Evolutionary conservation across 495 filamentous ascomycete genomes (phyloP), one percentile per base, ranked within the genome.

Genomic region (Sphaerosporella brunnea): DNA sequence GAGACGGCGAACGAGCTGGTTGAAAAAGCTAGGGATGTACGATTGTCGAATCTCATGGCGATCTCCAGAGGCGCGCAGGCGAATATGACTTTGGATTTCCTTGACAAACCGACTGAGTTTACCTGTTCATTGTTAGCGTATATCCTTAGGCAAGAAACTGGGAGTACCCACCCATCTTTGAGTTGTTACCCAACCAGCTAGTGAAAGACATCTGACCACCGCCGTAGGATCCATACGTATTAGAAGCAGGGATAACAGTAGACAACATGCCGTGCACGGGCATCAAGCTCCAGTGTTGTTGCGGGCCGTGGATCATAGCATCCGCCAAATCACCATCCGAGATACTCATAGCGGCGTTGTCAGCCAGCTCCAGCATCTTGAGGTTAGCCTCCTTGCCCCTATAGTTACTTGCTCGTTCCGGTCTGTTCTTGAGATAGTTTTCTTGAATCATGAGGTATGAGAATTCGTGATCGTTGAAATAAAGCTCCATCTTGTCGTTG

Each of bases 381-480:
- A 94, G 67, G 23, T 74, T 79, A 32, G 73, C 68, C 61, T 86
- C 77, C 52, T 71, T 73, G 15, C 77, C 79, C 1, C 63, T 61
- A 49, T 75, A 75, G 21, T 65, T 62, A 38, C 62, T 69, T 1
- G 82, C 64, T 9, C 72, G 69, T 7, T 73, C 68, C 11, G 88
- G 92, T 36, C 72, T 79, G 0, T 86, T 85, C 45, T 73, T 78
- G 2, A 99, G 68, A 54, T 96, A 99, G 55, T 99, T 96, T 63
- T 99, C 90, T 60, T 99, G 88, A 49, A 99, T 74, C 92, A 99
- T 96, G 43, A 99, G 64, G 55, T 78, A 83, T 58, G 83, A 93
- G 63, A 95, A 88, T 55, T 99, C 90, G 55, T 95, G 88, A 53
- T 99, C 90, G 59, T 96, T 94, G 71, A 99, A 99, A 64, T 99